Conservation (phyloP, 371 early-diverging fungal species). For the Mucor piriformis region DNA sequence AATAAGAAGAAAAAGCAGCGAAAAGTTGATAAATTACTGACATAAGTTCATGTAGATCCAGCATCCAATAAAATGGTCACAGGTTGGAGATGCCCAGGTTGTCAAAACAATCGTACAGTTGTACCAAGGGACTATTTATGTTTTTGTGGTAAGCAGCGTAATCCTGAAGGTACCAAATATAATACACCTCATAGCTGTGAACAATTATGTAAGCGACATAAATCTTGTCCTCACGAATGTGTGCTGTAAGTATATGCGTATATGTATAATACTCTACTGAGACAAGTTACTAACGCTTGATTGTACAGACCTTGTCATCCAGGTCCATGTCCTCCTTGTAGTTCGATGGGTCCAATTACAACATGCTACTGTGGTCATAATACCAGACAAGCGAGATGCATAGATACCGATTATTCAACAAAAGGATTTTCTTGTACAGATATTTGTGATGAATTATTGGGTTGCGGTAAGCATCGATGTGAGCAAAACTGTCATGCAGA, state of each 20-base stretch:
- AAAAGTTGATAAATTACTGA: neutral
- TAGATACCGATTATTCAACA: slow-evolving; percentile 65
- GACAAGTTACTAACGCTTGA: neutral
- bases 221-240: slow-evolving; percentile 73
- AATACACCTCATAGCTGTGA: slow-evolving; percentile 87
- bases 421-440: slow-evolving; percentile 68
- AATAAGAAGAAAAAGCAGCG: neutral
- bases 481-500: slow-evolving; percentile 69
- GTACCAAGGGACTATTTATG: slow-evolving; percentile 78
- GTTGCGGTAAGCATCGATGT: slow-evolving; percentile 76
- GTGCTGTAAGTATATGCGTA: slow-evolving; percentile 47
- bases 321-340: slow-evolving; percentile 93
- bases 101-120: slow-evolving; percentile 73
- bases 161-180: slow-evolving; percentile 68
- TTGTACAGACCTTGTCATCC: slow-evolving; percentile 82
- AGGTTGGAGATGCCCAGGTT: slow-evolving; percentile 93
- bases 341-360: slow-evolving; percentile 71
- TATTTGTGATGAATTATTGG: slow-evolving; percentile 69
- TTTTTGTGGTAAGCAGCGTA: slow-evolving; percentile 84
- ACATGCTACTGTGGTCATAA: slow-evolving; percentile 84
- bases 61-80: slow-evolving; percentile 39
- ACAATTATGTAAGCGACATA: slow-evolving; percentile 67
- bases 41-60: slow-evolving; percentile 21
- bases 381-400: slow-evolving; percentile 65
- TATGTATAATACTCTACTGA: neutral